Conservation (phyloP, 2,329 filamentous ascomycete genomes). For the Ceratocystis alfenasii region DNA sequence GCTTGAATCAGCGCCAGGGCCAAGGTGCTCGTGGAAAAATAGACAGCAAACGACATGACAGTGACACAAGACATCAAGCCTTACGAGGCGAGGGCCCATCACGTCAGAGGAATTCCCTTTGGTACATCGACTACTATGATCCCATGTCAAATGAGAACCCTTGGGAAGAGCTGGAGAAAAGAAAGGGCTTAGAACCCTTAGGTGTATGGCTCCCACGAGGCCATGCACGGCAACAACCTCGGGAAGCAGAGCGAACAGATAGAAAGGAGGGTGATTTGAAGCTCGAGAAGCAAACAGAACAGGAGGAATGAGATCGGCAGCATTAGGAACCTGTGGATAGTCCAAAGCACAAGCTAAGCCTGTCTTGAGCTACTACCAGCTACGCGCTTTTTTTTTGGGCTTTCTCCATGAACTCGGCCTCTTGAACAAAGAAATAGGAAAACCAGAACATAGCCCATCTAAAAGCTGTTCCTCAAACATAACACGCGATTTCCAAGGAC, state of each 20-base stretch:
- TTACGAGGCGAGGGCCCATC: not conserved
- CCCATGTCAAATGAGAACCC: slow-evolving; percentile 59
- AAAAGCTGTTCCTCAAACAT: not conserved
- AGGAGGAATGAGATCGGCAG: not conserved
- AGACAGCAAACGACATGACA: not conserved
- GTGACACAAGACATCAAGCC: not conserved
- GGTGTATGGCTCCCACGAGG: slow-evolving; percentile 36
- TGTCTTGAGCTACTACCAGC: not conserved
- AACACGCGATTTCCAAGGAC: not conserved
- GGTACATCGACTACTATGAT: slow-evolving; percentile 59
- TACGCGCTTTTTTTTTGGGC: not conserved
- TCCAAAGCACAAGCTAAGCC: not conserved
- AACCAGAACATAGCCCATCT: no score
- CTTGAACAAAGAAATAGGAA: not conserved
- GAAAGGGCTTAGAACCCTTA: slow-evolving; percentile 33
- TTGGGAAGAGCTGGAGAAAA: slow-evolving; percentile 48
- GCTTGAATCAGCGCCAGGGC: not conserved
- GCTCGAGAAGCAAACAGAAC: not conserved
- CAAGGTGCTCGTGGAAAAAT: not conserved
- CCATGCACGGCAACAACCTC: slow-evolving; percentile 21
- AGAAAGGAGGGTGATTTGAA: not conserved
- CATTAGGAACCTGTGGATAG: not conserved
- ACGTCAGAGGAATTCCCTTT: slow-evolving; percentile 29
- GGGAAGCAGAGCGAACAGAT: no score
- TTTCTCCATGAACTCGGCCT: not conserved